Evolutionary conservation across 768 basidiomycete genomes (phyloP), one percentile per base, ranked within the genome.

Genomic region (Psilocybe subaeruginosa): DNA sequence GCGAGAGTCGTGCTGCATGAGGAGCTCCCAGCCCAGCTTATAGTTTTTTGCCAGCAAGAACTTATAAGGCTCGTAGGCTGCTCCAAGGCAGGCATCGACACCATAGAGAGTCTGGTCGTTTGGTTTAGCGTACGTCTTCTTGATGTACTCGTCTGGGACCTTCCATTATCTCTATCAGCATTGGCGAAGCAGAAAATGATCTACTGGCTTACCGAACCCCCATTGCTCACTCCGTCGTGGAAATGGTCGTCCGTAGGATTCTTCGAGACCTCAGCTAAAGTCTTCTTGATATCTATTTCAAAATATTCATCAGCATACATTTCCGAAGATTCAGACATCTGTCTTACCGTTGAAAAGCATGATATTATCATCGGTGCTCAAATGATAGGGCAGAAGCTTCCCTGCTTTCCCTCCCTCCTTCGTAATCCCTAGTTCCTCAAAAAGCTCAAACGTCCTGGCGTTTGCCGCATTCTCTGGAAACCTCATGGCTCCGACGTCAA

Each of bases 401-500:
- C 54, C 59, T 17, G 47, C 53, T 7, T 17, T 19, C 6, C 59
- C 59, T 14, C 54, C 53, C 51, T 49, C 46, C 16, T 48, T 41
- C 35, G 53, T 60, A 33, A 62, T 39, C 19, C 51, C 48, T 12
- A 59, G 43, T 39, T 56, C 39, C 59, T 61, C 46, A 54, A 60
- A 61, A 41, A 62, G 43, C 37, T 66, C 57, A 43, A 59, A 59
- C 7, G 50, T 59, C 49, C 48, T 57, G 5, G 59, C 35, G 14
- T 59, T 59, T 58, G 60, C 46, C 48, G 52, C 66, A 56, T 65
- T 69, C 9, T 64, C 33, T 11, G 76, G 77, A 58, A 70, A 78
- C 41, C 76, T 72, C 76, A 77, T 78, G 4, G 76, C 77, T 14
- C 77, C 77, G 23, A 74, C 59, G 33, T 70, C 69, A 29, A 57